Conservation (phyloP, 495 filamentous ascomycete genomes). For the Lophiostoma macrostomum region DNA sequence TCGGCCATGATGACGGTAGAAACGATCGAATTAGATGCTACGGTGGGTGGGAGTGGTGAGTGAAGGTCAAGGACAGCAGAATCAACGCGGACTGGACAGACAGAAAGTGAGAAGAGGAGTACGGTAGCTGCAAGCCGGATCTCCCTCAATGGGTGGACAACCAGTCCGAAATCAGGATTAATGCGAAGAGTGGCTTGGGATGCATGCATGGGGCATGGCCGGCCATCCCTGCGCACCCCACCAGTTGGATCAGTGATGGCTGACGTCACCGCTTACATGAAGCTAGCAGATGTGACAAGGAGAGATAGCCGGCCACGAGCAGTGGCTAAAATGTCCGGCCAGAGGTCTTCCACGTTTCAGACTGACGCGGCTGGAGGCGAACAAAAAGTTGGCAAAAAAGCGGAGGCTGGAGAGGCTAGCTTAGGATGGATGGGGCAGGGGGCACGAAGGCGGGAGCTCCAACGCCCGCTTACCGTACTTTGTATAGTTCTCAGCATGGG, state of each 20-base stretch:
- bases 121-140: conserved; percentile 2
- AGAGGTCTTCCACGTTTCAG: no score
- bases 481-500: no score
- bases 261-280: conserved; percentile 26
- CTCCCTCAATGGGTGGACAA: no score
- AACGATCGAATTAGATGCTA: no score
- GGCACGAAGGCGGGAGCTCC: not conserved
- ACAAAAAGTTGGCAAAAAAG: conserved; percentile 14
- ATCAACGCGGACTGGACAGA: not conserved
- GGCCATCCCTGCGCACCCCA: conserved; percentile 2
- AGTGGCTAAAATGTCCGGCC: no score
- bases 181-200: conserved; percentile 3
- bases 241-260: conserved; percentile 10
- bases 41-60: not conserved
- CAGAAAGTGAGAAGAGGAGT: conserved; percentile 5
- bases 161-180: conserved; percentile 32
- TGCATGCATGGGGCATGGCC: not conserved
- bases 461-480: no score
- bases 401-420: conserved; percentile 4
- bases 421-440: not conserved
- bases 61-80: not conserved
- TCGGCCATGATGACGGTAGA: conserved; percentile 39
- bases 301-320: no score
- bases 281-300: no score
- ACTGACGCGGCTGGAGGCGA: not conserved